Base-by-base conservation (phyloP, 306 rosid genomes). In the Lagenaria siceraria region DNA sequence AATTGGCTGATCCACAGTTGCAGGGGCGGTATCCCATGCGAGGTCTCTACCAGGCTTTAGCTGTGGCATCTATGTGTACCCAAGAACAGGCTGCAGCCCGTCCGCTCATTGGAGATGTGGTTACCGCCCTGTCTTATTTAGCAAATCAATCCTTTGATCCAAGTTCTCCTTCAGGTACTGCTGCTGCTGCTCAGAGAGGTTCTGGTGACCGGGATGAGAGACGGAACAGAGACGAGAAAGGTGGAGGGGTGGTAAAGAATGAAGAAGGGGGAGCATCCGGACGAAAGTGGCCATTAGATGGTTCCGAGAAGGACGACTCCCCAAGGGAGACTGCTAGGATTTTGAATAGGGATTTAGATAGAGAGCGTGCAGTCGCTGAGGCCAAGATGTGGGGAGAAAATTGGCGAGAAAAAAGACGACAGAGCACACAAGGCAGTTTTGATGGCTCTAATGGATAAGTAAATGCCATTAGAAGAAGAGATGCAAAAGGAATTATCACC, bases 331-430 rank as follows among this genome's bases (percentile, higher is more conserved):
- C 91, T 6, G 96, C 88, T 11, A 82, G 90, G 82, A 90, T 92
- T 80, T 76, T 87, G 77, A 86, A 86, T 87, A 81, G 89, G 82
- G 93, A 90, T 80, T 83, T 90, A 62, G 96, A 89, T 35, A 87
- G 96, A 82, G 94, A 92, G 81, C 91, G 97, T 24, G 94, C 96
- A 8, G 97, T 92, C 38, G 97, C 97, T 15, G 97, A 92, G 84
- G 97, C 97, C 35, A 92, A 90, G 87, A 85, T 87, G 94, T 92
- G 97, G 97, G 97, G 96, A 68, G 96, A 92, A 87, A 92, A 92
- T 82, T 89, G 84, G 94, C 88, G 97, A 74, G 96, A 92, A 65
- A 87, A 92, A 77, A 83, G 97, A 78, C 80, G 93, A 54, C 91
- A 87, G 82, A 84, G 82, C 70, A 86, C 82, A 77, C 86, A 84